A percentile compares a stretch with the other conserved stretches of the same genome.
Conservation (phyloP, 148 eudicot genomes). For the Camellia japonica region DNA sequence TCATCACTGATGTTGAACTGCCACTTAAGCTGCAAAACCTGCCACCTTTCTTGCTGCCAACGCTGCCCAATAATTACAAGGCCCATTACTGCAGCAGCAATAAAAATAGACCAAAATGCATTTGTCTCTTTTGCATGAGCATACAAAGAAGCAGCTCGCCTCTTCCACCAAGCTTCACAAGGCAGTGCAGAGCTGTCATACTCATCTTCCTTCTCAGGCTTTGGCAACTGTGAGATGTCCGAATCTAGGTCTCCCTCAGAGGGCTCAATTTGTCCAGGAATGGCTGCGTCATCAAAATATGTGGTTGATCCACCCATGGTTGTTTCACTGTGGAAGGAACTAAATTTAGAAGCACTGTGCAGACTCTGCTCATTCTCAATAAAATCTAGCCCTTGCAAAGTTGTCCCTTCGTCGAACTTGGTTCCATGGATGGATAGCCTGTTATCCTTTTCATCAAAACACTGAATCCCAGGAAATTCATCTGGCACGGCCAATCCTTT, state of each 20-base stretch:
- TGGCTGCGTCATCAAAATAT: constrained; percentile 29
- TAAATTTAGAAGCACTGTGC: constrained; percentile 30
- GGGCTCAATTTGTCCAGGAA: constrained; percentile 38
- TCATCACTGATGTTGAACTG: constrained; percentile 49
- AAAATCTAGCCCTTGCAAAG: constrained; percentile 30
- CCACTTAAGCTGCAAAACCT: constrained; percentile 66
- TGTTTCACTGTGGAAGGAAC: constrained; percentile 29
- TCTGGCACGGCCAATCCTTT: constrained; percentile 38
- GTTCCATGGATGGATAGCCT: constrained; percentile 35
- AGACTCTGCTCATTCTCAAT: constrained; percentile 43
- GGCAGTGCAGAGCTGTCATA: constrained; percentile 52
- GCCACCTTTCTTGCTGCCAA: constrained; percentile 81
- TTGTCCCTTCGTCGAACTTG: constrained; percentile 35
- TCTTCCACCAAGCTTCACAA: constrained; percentile 87
- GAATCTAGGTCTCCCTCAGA: constrained; percentile 37
- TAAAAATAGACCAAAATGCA: constrained; percentile 73
- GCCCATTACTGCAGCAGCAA: constrained; percentile 95
- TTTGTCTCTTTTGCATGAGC: constrained; percentile 79
- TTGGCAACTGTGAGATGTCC: constrained; percentile 21
- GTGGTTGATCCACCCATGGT: constrained; percentile 24
- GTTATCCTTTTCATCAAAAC: constrained; percentile 40
- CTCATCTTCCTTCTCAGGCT: constrained; percentile 37
- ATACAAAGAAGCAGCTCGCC: constrained; percentile 55
- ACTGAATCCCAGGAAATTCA: constrained; percentile 37
- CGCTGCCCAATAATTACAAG: constrained; percentile 74